These are phyloP conservation scores for Phytophthora cactorum DNA, from an alignment of 352 stramenopile genomes.

Conservation along the genomic window DNA sequence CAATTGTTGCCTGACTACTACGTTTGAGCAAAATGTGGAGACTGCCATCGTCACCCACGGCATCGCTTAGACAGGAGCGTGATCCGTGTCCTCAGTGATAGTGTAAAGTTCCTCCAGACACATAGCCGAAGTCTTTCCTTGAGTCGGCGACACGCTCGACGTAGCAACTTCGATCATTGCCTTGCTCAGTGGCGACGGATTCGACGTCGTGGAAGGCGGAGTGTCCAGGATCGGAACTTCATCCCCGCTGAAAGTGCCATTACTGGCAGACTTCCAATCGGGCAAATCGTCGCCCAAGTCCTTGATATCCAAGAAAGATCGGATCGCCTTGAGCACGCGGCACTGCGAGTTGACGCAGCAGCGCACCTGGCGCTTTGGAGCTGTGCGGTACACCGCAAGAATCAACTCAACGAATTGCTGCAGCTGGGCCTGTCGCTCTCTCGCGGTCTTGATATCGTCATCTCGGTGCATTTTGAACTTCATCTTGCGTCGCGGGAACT, in stretches of 20 bases:
- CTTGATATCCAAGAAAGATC: constrained; percentile 55
- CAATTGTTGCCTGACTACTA: background rate
- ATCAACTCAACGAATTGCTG: constrained; percentile 63
- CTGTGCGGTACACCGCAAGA: constrained; percentile 55
- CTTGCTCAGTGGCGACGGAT: constrained; percentile 8
- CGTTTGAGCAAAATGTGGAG: background rate
- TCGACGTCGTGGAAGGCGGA: constrained; percentile 15
- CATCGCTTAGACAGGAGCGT: constrained; percentile 28
- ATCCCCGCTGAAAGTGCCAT: constrained; percentile 18
- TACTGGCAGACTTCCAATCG: constrained; percentile 32
- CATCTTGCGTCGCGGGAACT: constrained; percentile 63
- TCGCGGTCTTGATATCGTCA: constrained; percentile 39
- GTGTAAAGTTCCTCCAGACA: constrained; percentile 59
- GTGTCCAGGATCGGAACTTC: constrained; percentile 35
- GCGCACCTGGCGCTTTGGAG: constrained; percentile 54
- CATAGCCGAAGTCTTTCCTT: constrained; percentile 30
- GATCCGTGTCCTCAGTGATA: constrained; percentile 60
- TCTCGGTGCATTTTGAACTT: constrained; percentile 27
- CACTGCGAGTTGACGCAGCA: constrained; percentile 68
- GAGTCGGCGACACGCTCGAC: constrained; percentile 30
- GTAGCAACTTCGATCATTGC: constrained; percentile 4
- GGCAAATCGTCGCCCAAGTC: constrained; percentile 25
- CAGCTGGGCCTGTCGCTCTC: constrained; percentile 45
- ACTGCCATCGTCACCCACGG: constrained; percentile 5
- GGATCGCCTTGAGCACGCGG: constrained; percentile 46